Base-by-base conservation (phyloP, 805 yeast genomes). In the Candida corydali region DNA sequence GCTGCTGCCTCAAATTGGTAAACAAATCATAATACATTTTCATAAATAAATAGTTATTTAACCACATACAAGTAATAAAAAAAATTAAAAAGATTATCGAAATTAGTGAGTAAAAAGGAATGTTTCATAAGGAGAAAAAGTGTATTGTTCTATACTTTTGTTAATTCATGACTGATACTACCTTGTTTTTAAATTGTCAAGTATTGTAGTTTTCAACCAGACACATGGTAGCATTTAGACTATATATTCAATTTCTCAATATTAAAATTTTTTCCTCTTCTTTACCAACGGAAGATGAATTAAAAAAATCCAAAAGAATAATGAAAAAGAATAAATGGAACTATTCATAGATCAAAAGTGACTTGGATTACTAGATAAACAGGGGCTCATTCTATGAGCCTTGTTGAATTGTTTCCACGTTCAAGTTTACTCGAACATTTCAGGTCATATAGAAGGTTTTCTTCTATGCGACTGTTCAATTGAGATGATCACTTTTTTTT, bases 1-100 rank as follows among this genome's bases (percentile, higher is more conserved):
- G 86, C 85, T 65, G 87, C 82, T 63, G 70, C 72, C 55, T 57
- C 68, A 45, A 63, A 62, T 57, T 68, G 73, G 73, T 67, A 65
- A 63, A 40, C 51, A 35, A 41, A n/a, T n/a, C n/a, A 38, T 38
- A 4, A 31, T 22, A 17, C 20, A 22, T 22, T 30, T 12, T 32
- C 29, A 32, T 26, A 32, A 32, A 16, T 28, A n/a, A n/a, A n/a
- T n/a, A n/a, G n/a, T n/a, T 28, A 17, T 29, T 17, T 23, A 19
- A 27, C 22, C 26, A 23, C 20, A 39, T 23, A 15, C 16, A 12
- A 35, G 23, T 7, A n/a, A 16, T n/a, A 20, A 26, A 27, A 24
- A 17, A n/a, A n/a, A n/a, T n/a, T n/a, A 29, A 23, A 30, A 26
- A 29, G 24, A 17, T 12, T 15, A n/a, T 9, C 8, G 19, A 25